Evolutionary conservation across 352 stramenopile genomes (phyloP), one percentile per base, ranked within the genome.

Genomic region (Phytophthora citrophthora): DNA sequence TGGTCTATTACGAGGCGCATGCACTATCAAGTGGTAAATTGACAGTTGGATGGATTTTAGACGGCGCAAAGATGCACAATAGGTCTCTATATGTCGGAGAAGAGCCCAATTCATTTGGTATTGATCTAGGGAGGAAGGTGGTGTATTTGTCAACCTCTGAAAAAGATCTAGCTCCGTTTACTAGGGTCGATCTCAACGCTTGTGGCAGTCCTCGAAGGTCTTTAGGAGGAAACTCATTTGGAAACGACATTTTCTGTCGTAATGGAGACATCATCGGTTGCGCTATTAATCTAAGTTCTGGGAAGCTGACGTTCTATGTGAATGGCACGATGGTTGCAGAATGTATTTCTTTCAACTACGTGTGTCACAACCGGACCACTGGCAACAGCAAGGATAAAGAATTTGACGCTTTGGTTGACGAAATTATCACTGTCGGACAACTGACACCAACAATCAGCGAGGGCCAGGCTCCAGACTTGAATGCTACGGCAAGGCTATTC

Each of bases 211-310:
- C 79, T 45, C 74, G 77, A 4, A 39, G 51, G 46, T 61, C 32
- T 50, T 32, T 26, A 48, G 70, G 66, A 32, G 62, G 41, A 7
- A 73, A 32, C 44, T 75, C 68, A 1, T 72, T 74, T n/a, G 66
- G 63, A 11, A 76, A 70, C 8, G 77, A 91, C 45, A 60, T 90
- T 56, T 83, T 83, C 47, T 67, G 53, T 58, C 72, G 75, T 8
- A 60, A 75, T 27, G 76, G 81, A 0, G 81, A 93, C 41, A 70
- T 89, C 5, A 64, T 93, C 34, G 81, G 84, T 1, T 93, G 84
- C 15, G 67, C 77, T 5, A 60, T 81, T 20, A 62, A 58, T 18
- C 43, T 68, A 16, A 43, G 55, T 10, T 75, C 54, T 11, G 66
- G 56, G 2, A 62, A 74, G n/a, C 58, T 91, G 61, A 54, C 43